Conservation (phyloP, 768 basidiomycete genomes). For the Lactifluus piperatus region DNA sequence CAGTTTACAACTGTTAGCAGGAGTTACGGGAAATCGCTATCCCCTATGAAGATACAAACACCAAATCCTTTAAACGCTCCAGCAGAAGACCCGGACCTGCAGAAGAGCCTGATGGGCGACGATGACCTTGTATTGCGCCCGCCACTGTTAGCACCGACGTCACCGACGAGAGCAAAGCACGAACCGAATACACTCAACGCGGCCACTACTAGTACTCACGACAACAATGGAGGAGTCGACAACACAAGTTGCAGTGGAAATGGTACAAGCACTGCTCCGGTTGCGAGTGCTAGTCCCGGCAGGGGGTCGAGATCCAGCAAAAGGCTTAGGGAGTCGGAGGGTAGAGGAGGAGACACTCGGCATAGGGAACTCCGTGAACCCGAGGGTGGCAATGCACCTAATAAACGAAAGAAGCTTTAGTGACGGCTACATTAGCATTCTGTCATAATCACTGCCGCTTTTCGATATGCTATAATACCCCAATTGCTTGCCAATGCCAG, state of each 20-base stretch:
- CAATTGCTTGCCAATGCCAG: neutral
- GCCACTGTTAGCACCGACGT: neutral
- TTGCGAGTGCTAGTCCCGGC: neutral
- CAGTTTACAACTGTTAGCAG: constrained; percentile 11
- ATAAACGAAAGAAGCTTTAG: constrained; percentile 6
- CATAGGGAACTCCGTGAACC: neutral
- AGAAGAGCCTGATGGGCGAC: neutral
- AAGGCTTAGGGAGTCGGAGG: constrained; percentile 3
- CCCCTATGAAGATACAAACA: neutral
- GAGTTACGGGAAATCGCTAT: constrained; percentile 4
- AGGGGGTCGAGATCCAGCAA: constrained; percentile 4
- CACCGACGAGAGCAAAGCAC: constrained; percentile 4
- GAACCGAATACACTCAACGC: neutral
- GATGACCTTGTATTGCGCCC: neutral
- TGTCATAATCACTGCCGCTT: neutral
- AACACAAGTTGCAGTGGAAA: neutral
- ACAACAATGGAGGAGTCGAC: neutral
- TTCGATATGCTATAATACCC: neutral
- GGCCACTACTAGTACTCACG: no score
- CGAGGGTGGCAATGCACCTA: neutral
- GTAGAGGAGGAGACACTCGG: neutral
- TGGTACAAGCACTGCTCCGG: neutral
- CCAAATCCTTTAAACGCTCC: neutral
- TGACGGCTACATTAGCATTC: neutral
- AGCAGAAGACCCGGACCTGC: neutral